Percentiles rank a stretch among this genome's conserved stretches.
phyloP scores from a whole-genome alignment of 257 asterid genomes.

The Solanum arcanum region DNA sequence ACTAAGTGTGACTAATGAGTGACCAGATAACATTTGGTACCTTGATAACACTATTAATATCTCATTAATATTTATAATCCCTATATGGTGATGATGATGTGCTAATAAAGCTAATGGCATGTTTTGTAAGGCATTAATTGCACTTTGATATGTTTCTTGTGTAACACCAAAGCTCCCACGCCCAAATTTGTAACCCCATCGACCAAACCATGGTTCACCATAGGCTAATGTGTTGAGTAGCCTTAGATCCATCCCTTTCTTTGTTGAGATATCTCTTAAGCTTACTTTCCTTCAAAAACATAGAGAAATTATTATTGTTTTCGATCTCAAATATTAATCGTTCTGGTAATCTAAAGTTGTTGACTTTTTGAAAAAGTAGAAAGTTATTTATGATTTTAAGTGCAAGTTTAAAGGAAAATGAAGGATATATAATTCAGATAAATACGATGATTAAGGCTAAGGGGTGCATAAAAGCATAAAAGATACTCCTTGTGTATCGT shows the following conservation, averaged over 20 bases:
- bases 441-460: neutral
- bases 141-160: constrained; percentile 43
- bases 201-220: constrained; percentile 84
- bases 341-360: neutral
- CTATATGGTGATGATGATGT: constrained; percentile 46
- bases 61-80: constrained; percentile 18
- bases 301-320: neutral
- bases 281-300: constrained; percentile 61
- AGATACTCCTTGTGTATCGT: neutral
- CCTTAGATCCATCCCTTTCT: constrained; percentile 82
- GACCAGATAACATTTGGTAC: constrained; percentile 65
- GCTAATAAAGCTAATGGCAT: constrained; percentile 50
- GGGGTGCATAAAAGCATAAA: neutral
- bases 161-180: constrained; percentile 63
- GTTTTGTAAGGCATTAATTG: constrained; percentile 47
- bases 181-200: constrained; percentile 65
- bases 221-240: constrained; percentile 60
- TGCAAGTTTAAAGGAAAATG: neutral
- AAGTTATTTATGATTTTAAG: neutral
- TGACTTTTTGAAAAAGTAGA: neutral
- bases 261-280: constrained; percentile 54
- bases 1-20: constrained; percentile 45
- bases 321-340: neutral
- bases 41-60: constrained; percentile 39
- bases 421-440: neutral